phyloP scores from a whole-genome alignment of 345 rosid species.

The Lumnitzera littorea region DNA sequence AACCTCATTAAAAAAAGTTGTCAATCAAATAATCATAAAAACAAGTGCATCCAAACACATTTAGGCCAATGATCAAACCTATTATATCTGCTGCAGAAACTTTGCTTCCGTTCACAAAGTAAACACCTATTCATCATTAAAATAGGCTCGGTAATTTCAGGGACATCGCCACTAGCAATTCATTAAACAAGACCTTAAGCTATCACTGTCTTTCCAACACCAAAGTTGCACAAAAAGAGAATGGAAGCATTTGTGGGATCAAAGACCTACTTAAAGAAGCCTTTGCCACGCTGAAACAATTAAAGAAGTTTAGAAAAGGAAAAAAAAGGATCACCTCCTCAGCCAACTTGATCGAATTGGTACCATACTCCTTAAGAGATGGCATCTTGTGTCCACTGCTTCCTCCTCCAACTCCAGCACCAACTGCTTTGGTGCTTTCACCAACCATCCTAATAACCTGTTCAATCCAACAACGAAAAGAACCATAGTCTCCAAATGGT shows the following conservation, averaged over 20 bases:
- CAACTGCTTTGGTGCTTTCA: constrained; percentile 76
- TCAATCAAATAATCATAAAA: no score
- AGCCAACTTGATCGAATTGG: constrained; percentile 90
- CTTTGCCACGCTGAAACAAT: neutral
- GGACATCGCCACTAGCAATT: constrained; percentile 89
- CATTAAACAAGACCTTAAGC: constrained; percentile 99
- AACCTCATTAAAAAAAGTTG: no score
- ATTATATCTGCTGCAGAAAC: no score
- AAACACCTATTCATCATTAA: no score
- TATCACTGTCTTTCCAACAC: constrained; percentile 99
- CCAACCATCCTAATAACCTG: constrained; percentile 99
- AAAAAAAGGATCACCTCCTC: constrained; percentile 60
- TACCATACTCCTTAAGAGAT: constrained; percentile 96
- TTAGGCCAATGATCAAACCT: no score
- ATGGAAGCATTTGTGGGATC: neutral
- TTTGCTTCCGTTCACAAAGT: no score
- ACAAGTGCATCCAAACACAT: no score
- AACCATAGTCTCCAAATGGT: no score
- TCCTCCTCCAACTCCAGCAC: constrained; percentile 76
- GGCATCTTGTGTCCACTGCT: constrained; percentile 84
- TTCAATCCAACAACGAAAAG: neutral
- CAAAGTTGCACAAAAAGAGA: constrained; percentile 81
- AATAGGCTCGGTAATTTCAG: constrained; percentile 59
- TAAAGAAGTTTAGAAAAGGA: neutral
- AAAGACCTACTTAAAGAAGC: neutral